Evolutionary conservation across 257 asterid genomes (phyloP).

Genomic region (Ligustrum vulgare): DNA sequence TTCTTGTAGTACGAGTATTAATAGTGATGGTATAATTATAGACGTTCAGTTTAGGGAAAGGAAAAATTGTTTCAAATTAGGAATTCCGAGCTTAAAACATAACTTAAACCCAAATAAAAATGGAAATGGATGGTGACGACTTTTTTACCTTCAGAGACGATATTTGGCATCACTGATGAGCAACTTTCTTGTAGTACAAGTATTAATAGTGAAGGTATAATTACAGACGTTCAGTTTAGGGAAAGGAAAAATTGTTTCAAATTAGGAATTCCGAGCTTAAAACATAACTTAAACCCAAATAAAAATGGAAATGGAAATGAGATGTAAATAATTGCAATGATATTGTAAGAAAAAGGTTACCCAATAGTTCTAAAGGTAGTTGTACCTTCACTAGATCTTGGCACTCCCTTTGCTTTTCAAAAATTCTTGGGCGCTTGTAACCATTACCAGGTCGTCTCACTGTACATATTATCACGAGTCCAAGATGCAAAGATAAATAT

Average conservation of each 20-base stretch:
- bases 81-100: not conserved
- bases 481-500: not conserved
- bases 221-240: no score
- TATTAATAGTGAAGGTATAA: no score
- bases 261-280: not conserved
- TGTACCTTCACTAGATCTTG: not conserved
- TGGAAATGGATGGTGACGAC: no score
- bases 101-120: not conserved
- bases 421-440: not conserved
- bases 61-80: not conserved
- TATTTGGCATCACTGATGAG: no score
- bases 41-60: not conserved
- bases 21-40: no score
- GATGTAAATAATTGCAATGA: not conserved
- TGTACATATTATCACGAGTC: not conserved
- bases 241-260: not conserved
- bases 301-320: not conserved
- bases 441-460: not conserved
- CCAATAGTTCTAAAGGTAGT: not conserved
- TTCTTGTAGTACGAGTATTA: no score
- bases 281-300: not conserved
- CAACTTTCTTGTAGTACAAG: no score
- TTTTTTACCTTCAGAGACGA: no score
- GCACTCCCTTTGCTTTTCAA: not conserved
- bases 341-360: not conserved